Evolutionary conservation across 2,329 filamentous ascomycete genomes (phyloP).

Genomic region (Phoma sp.): DNA sequence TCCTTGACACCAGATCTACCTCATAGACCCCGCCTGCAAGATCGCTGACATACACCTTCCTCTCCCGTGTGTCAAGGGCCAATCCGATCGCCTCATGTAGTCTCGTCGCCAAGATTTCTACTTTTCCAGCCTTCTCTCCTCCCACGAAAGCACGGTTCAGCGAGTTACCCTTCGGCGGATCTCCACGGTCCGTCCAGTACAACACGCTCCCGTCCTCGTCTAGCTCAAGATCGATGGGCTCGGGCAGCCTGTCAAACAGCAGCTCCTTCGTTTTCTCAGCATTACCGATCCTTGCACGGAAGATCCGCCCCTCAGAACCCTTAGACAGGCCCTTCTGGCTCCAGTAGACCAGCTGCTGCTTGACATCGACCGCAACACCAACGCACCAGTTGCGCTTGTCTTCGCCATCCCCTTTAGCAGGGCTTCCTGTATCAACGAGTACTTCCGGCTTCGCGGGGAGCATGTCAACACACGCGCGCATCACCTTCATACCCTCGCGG

Average conservation of each 20-base stretch:
- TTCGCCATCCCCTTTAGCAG: not conserved
- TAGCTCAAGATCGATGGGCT: constrained; percentile 63
- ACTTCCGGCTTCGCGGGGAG: constrained; percentile 10
- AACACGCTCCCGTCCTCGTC: constrained; percentile 54
- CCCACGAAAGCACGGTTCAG: constrained; percentile 52
- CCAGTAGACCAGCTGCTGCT: constrained; percentile 61
- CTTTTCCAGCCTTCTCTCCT: not conserved
- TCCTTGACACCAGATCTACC: constrained; percentile 14
- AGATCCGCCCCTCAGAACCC: constrained; percentile 58
- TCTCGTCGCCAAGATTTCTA: constrained; percentile 20
- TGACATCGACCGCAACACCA: constrained; percentile 57
- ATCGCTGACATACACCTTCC: constrained; percentile 25
- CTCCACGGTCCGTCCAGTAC: constrained; percentile 68
- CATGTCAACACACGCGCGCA: constrained; percentile 22
- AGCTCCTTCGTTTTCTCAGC: constrained; percentile 24
- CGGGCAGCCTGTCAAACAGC: constrained; percentile 37
- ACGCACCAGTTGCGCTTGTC: constrained; percentile 61
- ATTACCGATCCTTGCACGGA: constrained; percentile 56
- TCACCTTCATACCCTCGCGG: constrained; percentile 52
- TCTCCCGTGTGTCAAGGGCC: constrained; percentile 14
- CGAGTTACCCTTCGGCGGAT: constrained; percentile 61
- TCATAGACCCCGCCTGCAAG: constrained; percentile 25
- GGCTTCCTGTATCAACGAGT: constrained; percentile 7
- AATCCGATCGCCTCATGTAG: constrained; percentile 34
- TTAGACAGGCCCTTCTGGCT: constrained; percentile 65